These are phyloP conservation scores for Penicillium manginii DNA, from an alignment of 495 filamentous ascomycete genomes.

Conservation along the genomic window DNA sequence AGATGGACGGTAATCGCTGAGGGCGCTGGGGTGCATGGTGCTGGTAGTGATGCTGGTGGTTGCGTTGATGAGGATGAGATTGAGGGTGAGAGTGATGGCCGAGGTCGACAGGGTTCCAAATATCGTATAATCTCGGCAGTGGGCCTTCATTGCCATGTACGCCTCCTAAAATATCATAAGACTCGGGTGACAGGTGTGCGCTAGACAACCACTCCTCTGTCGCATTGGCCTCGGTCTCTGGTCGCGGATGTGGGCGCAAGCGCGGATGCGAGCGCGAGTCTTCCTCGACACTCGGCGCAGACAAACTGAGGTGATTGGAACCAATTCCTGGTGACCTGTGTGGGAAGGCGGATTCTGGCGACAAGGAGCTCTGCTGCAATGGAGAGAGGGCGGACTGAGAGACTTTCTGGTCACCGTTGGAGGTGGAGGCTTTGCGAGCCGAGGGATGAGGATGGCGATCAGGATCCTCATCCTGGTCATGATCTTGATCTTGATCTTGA, in stretches of 20 bases:
- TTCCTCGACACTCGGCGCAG: conserved; percentile 37
- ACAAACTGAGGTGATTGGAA: conserved; percentile 38
- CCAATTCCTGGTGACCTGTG: conserved; percentile 31
- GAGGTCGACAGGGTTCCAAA: conserved; percentile 42
- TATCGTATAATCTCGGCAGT: conserved; percentile 40
- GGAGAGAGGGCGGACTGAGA: conserved; percentile 25
- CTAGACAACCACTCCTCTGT: conserved; percentile 48
- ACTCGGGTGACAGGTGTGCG: conserved; percentile 44
- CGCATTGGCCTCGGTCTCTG: conserved; percentile 24
- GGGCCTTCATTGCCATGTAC: conserved; percentile 32
- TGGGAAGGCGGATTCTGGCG: conserved; percentile 31
- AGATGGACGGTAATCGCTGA: conserved; percentile 14
- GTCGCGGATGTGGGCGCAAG: conserved; percentile 17
- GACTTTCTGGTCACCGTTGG: conserved; percentile 18
- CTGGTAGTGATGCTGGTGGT: no score
- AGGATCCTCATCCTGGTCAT: conserved; percentile 7
- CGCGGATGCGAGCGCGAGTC: neutral
- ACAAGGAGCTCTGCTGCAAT: conserved; percentile 24
- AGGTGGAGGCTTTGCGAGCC: conserved; percentile 10
- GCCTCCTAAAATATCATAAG: conserved; percentile 39
- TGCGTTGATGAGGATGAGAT: no score
- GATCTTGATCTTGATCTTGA: neutral
- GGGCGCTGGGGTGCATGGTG: conserved; percentile 4
- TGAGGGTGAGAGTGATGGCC: conserved; percentile 11
- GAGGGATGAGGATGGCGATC: neutral